Percentiles rank a stretch among this genome's conserved stretches.
Evolutionary conservation across 1,284 basidiomycete genomes (phyloP).

Genomic region (Microbotryum silenes-acaulis): DNA sequence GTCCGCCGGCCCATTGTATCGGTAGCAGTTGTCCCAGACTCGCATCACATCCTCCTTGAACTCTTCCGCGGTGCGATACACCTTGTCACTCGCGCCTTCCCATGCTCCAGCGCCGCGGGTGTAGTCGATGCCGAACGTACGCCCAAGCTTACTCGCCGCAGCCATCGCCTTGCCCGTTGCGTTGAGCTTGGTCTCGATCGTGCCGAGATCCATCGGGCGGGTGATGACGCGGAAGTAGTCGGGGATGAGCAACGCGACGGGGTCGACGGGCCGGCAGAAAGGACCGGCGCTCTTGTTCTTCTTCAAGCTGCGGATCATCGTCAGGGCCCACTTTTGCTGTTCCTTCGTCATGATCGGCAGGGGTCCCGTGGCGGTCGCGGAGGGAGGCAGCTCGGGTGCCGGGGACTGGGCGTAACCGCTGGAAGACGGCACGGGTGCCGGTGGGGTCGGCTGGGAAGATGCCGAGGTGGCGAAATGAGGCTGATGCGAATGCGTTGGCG

Average conservation of each 20-base stretch:
- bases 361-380: slow-evolving; percentile 2
- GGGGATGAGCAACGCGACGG: slow-evolving; percentile 79
- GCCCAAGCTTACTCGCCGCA: slow-evolving; percentile 14
- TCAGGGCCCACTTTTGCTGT: slow-evolving; percentile 76
- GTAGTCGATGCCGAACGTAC: slow-evolving; percentile 29
- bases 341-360: slow-evolving; percentile 33
- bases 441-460: background rate
- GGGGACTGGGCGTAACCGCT: background rate
- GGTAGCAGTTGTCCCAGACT: slow-evolving; percentile 79
- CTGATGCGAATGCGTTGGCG: background rate
- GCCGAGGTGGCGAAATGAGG: slow-evolving; percentile 8
- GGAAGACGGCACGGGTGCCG: background rate
- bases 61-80: slow-evolving; percentile 57
- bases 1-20: slow-evolving; percentile 72
- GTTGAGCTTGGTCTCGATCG: slow-evolving; percentile 77
- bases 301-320: slow-evolving; percentile 73
- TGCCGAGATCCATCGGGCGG: slow-evolving; percentile 90
- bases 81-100: slow-evolving; percentile 19
- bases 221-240: slow-evolving; percentile 83
- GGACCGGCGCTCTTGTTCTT: slow-evolving; percentile 74
- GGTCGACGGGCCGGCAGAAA: slow-evolving; percentile 84
- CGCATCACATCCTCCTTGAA: slow-evolving; percentile 73
- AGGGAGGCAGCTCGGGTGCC: background rate
- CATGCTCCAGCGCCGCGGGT: slow-evolving; percentile 65
- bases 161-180: slow-evolving; percentile 41